Percentiles rank a stretch among this genome's conserved stretches.
Conservation (phyloP, 2,329 filamentous ascomycete species). For the Cladosporium velox region DNA sequence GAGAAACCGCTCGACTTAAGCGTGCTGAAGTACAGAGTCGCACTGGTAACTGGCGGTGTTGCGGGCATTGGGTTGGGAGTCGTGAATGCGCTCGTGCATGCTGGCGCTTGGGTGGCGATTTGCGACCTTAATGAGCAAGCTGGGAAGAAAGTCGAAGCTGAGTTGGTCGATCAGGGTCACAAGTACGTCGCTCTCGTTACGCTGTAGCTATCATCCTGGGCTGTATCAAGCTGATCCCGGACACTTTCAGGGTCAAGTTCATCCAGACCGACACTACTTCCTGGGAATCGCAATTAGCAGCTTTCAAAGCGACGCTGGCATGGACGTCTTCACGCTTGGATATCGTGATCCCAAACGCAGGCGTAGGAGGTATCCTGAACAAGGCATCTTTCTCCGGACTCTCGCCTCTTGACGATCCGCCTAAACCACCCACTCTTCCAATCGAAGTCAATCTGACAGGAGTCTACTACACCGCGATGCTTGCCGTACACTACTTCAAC, state of each 20-base stretch:
- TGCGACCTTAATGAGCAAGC: conserved; percentile 29
- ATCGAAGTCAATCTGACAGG: conserved; percentile 36
- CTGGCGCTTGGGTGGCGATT: conserved; percentile 35
- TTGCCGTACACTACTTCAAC: conserved; percentile 41
- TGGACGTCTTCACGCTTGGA: conserved; percentile 32
- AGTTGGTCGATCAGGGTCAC: conserved; percentile 15
- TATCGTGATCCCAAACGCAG: conserved; percentile 34
- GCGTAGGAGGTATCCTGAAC: conserved; percentile 28
- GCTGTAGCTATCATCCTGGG: not conserved
- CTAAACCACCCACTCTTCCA: conserved; percentile 10
- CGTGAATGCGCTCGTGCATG: conserved; percentile 30
- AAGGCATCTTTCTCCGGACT: not conserved
- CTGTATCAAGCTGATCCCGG: not conserved
- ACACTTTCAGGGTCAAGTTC: conserved; percentile 32
- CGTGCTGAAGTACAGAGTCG: conserved; percentile 30
- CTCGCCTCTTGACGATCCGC: conserved; percentile 5
- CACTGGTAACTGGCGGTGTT: conserved; percentile 35
- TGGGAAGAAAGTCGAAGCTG: conserved; percentile 15
- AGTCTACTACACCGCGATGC: conserved; percentile 33
- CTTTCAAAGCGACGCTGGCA: conserved; percentile 35
- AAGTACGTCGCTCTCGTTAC: conserved; percentile 3
- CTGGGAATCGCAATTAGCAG: conserved; percentile 32
- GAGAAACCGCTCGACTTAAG: conserved; percentile 24
- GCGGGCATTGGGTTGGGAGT: conserved; percentile 32
- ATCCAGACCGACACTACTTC: conserved; percentile 31